These are phyloP conservation scores for Heracleum sosnowskyi DNA, from an alignment of 129 eudicot genomes.

Conservation along the genomic window DNA sequence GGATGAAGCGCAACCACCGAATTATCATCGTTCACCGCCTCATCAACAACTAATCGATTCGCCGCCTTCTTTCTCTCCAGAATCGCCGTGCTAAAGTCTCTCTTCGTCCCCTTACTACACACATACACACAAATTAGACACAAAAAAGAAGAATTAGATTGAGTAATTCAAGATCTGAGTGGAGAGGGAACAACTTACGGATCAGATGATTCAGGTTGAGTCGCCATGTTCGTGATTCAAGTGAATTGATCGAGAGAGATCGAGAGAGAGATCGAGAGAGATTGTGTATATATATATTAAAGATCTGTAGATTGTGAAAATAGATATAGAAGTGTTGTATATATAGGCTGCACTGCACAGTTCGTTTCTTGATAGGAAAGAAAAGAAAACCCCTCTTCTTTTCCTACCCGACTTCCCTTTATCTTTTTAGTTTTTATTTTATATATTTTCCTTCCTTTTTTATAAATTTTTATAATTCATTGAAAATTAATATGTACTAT, in stretches of 20 bases:
- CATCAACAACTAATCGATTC: slow-evolving; percentile 85
- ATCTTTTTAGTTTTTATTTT: background rate
- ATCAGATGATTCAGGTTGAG: slow-evolving; percentile 78
- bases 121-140: background rate
- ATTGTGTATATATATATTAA: background rate
- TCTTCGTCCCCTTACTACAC: slow-evolving; percentile 78
- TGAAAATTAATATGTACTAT: too few relatives aligned
- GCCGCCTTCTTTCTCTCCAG: slow-evolving; percentile 90
- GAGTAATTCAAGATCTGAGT: background rate
- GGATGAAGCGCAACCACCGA: slow-evolving; percentile 87
- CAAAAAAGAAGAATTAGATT: background rate
- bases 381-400: slow-evolving; percentile 3
- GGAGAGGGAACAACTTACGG: slow-evolving; percentile 30
- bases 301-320: slow-evolving; percentile 12
- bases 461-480: too few relatives aligned
- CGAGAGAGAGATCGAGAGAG: background rate
- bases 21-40: slow-evolving; percentile 82
- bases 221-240: slow-evolving; percentile 26
- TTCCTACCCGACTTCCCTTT: background rate
- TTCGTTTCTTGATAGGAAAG: slow-evolving; percentile 43
- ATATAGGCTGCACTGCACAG: background rate
- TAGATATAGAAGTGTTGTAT: background rate
- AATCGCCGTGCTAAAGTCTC: slow-evolving; percentile 87
- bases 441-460: too few relatives aligned
- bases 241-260: background rate